phyloP scores from a whole-genome alignment of 2,329 filamentous ascomycete species.

The Geoglossum cookeanum region DNA sequence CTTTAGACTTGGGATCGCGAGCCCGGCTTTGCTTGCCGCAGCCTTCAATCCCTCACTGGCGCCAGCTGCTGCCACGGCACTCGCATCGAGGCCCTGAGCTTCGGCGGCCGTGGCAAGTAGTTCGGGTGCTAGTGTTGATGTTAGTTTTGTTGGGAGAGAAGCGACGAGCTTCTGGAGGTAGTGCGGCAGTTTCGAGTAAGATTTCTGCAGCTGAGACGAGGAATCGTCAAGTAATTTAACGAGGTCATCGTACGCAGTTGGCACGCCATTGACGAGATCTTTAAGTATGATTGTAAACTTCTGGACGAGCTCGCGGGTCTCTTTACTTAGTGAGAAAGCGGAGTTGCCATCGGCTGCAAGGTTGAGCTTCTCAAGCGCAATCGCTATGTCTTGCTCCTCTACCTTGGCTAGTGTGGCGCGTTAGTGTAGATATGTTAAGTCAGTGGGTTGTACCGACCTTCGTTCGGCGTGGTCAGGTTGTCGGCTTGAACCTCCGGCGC shows the following conservation, averaged over 20 bases:
- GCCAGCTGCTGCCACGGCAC: slow-evolving; percentile 30
- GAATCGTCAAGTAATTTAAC: slow-evolving; percentile 43
- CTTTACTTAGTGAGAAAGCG: slow-evolving; percentile 65
- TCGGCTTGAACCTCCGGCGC: background rate
- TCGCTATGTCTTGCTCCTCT: slow-evolving; percentile 55
- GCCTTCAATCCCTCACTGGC: slow-evolving; percentile 26
- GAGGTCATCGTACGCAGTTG: slow-evolving; percentile 86
- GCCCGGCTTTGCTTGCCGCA: slow-evolving; percentile 27
- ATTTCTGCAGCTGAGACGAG: slow-evolving; percentile 43
- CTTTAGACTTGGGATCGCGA: slow-evolving; percentile 53
- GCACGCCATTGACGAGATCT: slow-evolving; percentile 79
- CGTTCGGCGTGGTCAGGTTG: slow-evolving; percentile 6
- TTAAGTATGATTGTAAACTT: slow-evolving; percentile 82
- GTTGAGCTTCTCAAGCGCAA: slow-evolving; percentile 68
- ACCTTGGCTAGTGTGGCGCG: slow-evolving; percentile 24
- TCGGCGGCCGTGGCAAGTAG: slow-evolving; percentile 62
- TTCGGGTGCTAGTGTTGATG: slow-evolving; percentile 57
- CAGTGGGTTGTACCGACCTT: slow-evolving; percentile 15
- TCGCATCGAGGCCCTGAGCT: slow-evolving; percentile 41
- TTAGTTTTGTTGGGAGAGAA: slow-evolving; percentile 65
- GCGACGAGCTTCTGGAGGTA: slow-evolving; percentile 76
- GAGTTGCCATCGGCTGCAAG: slow-evolving; percentile 69
- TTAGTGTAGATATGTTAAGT: slow-evolving; percentile 13
- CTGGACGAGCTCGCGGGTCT: slow-evolving; percentile 62
- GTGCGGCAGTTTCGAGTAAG: slow-evolving; percentile 48